Conservation (phyloP, 257 asterid genomes). For the Anisodus tanguticus region DNA sequence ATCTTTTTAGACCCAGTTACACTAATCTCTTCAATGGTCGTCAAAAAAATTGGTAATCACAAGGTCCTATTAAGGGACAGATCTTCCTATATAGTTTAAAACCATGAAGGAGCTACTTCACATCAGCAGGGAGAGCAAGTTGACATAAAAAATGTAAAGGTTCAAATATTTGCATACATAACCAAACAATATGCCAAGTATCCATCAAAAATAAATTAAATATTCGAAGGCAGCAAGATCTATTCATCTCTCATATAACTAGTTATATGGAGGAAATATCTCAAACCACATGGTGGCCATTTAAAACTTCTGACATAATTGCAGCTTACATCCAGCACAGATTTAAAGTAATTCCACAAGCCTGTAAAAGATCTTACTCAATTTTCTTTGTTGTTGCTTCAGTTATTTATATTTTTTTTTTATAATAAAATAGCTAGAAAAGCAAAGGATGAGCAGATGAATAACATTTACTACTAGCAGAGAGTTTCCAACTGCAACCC, state of each 20-base stretch:
- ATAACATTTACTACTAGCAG: background rate
- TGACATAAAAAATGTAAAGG: background rate
- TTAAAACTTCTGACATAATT: conserved; percentile 1
- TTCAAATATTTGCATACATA: conserved; percentile 1
- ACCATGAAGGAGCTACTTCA: conserved; percentile 6
- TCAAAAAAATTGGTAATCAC: background rate
- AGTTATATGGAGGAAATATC: background rate
- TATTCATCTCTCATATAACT: background rate
- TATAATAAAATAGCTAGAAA: background rate
- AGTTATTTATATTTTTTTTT: background rate
- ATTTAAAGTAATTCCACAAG: background rate
- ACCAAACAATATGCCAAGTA: conserved; percentile 1
- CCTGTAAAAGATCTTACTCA: background rate
- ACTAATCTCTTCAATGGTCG: conserved; percentile 20
- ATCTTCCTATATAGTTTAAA: background rate
- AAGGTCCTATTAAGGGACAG: background rate
- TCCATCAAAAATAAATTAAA: background rate
- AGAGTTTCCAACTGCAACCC: background rate
- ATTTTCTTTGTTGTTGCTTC: background rate
- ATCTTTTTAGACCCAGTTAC: background rate
- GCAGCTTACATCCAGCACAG: background rate
- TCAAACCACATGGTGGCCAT: conserved; percentile 16
- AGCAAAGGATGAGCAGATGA: background rate
- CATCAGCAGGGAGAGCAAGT: conserved; percentile 6
- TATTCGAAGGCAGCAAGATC: background rate